phyloP scores from a whole-genome alignment of 306 rosid genomes.

The Urtica urens region DNA sequence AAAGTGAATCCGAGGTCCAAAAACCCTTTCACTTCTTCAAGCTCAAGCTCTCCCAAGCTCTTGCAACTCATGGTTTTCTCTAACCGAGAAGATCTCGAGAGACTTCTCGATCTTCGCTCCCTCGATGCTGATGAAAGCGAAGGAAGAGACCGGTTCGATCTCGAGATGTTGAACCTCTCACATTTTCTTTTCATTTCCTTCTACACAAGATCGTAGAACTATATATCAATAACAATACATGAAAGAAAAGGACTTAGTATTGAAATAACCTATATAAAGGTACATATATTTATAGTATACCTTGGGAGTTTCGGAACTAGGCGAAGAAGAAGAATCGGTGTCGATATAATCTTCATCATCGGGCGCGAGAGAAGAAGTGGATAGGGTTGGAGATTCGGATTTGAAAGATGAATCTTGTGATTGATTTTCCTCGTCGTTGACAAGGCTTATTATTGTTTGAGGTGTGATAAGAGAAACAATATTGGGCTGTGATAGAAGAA shows the following conservation, averaged over 20 bases:
- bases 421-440: neutral
- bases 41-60: constrained; percentile 59
- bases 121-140: constrained; percentile 21
- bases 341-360: constrained; percentile 33
- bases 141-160: constrained; percentile 28
- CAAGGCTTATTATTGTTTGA: too few relatives aligned
- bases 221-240: too few relatives aligned
- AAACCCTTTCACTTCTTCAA: constrained; percentile 81
- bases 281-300: constrained; percentile 11
- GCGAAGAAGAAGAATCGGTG: constrained; percentile 23
- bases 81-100: constrained; percentile 16
- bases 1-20: constrained; percentile 74
- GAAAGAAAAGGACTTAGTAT: too few relatives aligned
- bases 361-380: constrained; percentile 22
- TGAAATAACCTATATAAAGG: too few relatives aligned
- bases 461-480: constrained; percentile 6
- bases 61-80: constrained; percentile 55
- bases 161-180: constrained; percentile 12
- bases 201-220: neutral
- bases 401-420: neutral
- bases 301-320: constrained; percentile 28
- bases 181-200: constrained; percentile 11
- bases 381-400: constrained; percentile 1
- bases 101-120: too few relatives aligned
- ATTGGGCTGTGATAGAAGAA: constrained; percentile 46